phyloP scores from a whole-genome alignment of 164 flowering plant genomes.

The Warburgia ugandensis region DNA sequence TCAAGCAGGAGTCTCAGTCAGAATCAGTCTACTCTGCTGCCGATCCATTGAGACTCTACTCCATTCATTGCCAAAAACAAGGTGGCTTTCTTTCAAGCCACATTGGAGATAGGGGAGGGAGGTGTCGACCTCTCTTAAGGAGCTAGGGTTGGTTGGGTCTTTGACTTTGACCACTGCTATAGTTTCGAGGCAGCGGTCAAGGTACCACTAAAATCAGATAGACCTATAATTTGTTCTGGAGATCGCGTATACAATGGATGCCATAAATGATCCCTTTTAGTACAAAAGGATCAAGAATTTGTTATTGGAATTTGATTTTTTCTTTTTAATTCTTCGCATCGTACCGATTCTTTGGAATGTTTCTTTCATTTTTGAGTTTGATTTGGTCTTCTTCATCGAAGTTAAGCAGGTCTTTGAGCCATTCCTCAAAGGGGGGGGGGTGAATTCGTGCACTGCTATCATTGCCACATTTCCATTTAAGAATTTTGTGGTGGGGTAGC shows the following conservation, averaged over 20 bases:
- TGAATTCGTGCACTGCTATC: constrained; percentile 1
- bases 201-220: background rate
- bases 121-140: no score
- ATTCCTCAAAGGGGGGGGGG: background rate
- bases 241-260: background rate
- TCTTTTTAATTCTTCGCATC: background rate
- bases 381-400: no score
- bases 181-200: background rate
- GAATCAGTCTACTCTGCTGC: background rate
- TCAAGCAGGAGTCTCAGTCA: background rate
- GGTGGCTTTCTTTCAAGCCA: no score
- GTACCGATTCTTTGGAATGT: background rate
- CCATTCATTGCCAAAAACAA: no score
- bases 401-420: background rate
- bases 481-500: constrained; percentile 1
- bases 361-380: background rate
- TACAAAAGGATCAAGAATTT: background rate
- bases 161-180: background rate
- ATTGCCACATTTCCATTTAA: background rate
- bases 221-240: no score
- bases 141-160: no score
- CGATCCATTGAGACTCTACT: background rate
- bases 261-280: no score
- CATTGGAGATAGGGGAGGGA: no score
- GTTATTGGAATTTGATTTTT: background rate